These are phyloP conservation scores for Pestalotiopsis sp. DNA, from an alignment of 2,329 filamentous ascomycete genomes.

Conservation along the genomic window DNA sequence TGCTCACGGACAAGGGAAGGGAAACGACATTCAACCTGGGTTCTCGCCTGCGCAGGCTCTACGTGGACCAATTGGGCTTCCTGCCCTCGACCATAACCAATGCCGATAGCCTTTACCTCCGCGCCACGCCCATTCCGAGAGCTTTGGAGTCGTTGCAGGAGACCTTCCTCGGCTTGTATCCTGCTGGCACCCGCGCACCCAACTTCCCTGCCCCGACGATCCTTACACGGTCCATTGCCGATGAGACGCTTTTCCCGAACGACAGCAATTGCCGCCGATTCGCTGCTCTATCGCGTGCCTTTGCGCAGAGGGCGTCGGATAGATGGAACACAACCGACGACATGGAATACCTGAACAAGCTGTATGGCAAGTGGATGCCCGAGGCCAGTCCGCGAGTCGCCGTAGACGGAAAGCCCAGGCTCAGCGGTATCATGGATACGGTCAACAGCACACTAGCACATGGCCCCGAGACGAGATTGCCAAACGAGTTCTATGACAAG, in stretches of 20 bases:
- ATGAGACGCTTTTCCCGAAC: conserved; percentile 83
- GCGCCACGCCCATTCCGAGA: conserved; percentile 73
- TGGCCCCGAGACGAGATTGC: conserved; percentile 75
- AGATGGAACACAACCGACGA: conserved; percentile 78
- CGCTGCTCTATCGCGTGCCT: conserved; percentile 67
- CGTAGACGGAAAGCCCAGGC: conserved; percentile 80
- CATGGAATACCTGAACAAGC: conserved; percentile 78
- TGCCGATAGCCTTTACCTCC: conserved; percentile 68
- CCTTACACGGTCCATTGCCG: conserved; percentile 61
- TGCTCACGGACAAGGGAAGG: conserved; percentile 75
- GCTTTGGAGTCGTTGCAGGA: conserved; percentile 79
- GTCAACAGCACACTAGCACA: conserved; percentile 89
- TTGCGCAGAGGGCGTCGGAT: conserved; percentile 70
- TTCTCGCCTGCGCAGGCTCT: conserved; percentile 67
- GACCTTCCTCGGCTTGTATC: conserved; percentile 75
- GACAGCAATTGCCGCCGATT: conserved; percentile 74
- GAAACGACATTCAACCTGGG: conserved; percentile 73
- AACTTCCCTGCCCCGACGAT: conserved; percentile 65
- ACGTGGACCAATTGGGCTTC: conserved; percentile 74
- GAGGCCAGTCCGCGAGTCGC: conserved; percentile 67
- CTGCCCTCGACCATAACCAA: conserved; percentile 59
- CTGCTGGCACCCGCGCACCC: conserved; percentile 44
- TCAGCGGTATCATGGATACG: conserved; percentile 92
- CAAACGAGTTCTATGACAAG: conserved; percentile 83
- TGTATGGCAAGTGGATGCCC: conserved; percentile 87